These are phyloP conservation scores for Cordyceps cicadae DNA, from an alignment of 2,329 filamentous ascomycete species.

Conservation along the genomic window DNA sequence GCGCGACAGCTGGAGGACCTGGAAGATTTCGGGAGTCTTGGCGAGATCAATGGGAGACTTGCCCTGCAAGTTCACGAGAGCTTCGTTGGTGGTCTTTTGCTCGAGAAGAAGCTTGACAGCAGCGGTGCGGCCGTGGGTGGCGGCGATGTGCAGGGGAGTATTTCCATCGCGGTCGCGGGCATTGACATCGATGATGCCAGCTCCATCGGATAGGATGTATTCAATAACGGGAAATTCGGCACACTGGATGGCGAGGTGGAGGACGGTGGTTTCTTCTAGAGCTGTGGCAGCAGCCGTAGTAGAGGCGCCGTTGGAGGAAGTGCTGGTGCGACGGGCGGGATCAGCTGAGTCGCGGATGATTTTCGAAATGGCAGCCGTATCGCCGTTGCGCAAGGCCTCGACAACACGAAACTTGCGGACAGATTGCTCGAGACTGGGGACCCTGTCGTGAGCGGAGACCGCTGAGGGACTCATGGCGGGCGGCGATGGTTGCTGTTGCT, in stretches of 20 bases:
- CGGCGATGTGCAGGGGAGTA: slow-evolving; percentile 82
- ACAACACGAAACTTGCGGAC: slow-evolving; percentile 92
- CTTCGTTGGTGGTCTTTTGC: slow-evolving; percentile 78
- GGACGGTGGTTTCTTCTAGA: slow-evolving; percentile 76
- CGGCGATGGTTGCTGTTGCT: slow-evolving; percentile 24
- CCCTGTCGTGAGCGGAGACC: slow-evolving; percentile 30
- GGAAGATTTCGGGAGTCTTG: slow-evolving; percentile 88
- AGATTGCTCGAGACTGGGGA: slow-evolving; percentile 73
- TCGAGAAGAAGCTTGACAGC: slow-evolving; percentile 80
- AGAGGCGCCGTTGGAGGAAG: slow-evolving; percentile 41
- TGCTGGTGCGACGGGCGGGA: slow-evolving; percentile 45
- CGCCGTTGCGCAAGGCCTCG: slow-evolving; percentile 81
- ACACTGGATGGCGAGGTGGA: slow-evolving; percentile 92
- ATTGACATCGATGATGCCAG: slow-evolving; percentile 68
- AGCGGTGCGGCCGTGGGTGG: slow-evolving; percentile 68
- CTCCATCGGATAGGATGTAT: slow-evolving; percentile 76
- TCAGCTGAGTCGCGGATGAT: slow-evolving; percentile 63
- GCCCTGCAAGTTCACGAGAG: slow-evolving; percentile 73
- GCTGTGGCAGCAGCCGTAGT: slow-evolving; percentile 33
- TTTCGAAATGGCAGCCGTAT: slow-evolving; percentile 82
- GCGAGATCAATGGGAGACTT: slow-evolving; percentile 83
- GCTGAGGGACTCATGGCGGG: slow-evolving; percentile 13
- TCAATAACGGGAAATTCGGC: slow-evolving; percentile 89
- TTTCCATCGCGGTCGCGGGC: slow-evolving; percentile 89
- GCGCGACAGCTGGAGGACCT: slow-evolving; percentile 81